Percentiles rank a stretch among this genome's conserved stretches.
These are phyloP conservation scores for Diaporthe helianthi DNA, from an alignment of 2,329 filamentous ascomycete genomes.

Conservation along the genomic window DNA sequence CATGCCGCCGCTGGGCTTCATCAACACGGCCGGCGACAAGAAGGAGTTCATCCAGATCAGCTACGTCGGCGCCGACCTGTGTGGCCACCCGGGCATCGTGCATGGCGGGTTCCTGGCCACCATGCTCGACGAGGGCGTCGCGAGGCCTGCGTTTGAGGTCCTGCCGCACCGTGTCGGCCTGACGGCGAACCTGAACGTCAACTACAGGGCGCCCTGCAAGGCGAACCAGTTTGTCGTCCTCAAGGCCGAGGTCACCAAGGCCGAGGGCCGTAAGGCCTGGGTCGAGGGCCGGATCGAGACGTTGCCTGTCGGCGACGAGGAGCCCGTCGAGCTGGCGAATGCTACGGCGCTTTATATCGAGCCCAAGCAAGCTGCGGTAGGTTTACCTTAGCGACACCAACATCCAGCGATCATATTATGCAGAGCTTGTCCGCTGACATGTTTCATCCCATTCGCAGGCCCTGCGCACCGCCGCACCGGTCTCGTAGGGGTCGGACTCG, in stretches of 20 bases:
- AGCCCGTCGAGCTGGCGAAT: constrained; percentile 75
- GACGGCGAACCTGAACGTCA: constrained; percentile 83
- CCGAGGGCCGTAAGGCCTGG: constrained; percentile 94
- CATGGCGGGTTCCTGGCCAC: constrained; percentile 94
- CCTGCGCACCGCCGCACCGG: constrained; percentile 15
- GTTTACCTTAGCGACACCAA: constrained; percentile 42
- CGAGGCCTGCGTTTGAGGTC: constrained; percentile 85
- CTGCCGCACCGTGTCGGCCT: constrained; percentile 85
- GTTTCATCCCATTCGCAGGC: not conserved
- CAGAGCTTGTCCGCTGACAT: constrained; percentile 8
- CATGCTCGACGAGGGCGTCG: constrained; percentile 88
- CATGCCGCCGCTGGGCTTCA: constrained; percentile 82
- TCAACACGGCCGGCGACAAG: constrained; percentile 65
- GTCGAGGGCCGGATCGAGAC: constrained; percentile 88
- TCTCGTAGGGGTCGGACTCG: constrained; percentile 20
- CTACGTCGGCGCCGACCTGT: constrained; percentile 81
- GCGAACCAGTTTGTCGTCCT: constrained; percentile 81
- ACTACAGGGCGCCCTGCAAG: constrained; percentile 82
- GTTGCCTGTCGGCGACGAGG: constrained; percentile 68
- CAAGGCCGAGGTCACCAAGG: constrained; percentile 78
- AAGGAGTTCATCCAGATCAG: constrained; percentile 74
- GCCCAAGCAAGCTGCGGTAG: constrained; percentile 80
- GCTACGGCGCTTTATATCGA: constrained; percentile 89
- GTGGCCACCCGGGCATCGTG: constrained; percentile 88
- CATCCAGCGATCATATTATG: not conserved